A percentile compares a stretch with the other conserved stretches of the same genome.
Conservation (phyloP, 345 rosid species). For the Odontarrhena argentea region DNA sequence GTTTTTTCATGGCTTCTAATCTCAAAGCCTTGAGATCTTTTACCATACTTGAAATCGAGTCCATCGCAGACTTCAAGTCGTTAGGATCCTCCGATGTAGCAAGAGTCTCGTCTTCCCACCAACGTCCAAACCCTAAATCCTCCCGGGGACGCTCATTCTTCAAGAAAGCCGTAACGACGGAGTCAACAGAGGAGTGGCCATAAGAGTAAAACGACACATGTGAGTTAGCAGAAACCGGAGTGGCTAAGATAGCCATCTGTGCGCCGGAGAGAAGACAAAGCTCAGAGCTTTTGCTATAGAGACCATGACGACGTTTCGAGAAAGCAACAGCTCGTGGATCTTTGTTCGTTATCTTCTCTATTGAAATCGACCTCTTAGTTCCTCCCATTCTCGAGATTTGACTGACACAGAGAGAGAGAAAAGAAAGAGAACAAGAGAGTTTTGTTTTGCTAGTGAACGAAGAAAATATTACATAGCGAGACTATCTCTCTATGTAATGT, state of each 20-base stretch:
- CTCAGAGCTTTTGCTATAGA: slow-evolving; percentile 14
- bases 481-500: no score
- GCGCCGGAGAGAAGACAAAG: slow-evolving; percentile 18
- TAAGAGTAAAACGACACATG: slow-evolving; percentile 12
- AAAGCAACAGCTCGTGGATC: neutral
- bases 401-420: no score
- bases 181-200: slow-evolving; percentile 14
- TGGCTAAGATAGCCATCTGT: slow-evolving; percentile 1
- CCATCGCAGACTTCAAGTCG: no score
- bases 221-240: slow-evolving; percentile 6
- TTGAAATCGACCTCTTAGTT: neutral
- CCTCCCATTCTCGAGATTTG: slow-evolving; percentile 18
- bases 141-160: neutral
- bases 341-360: neutral
- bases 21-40: no score
- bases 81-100: no score
- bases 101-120: no score
- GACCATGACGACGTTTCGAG: slow-evolving; percentile 12
- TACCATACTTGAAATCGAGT: no score
- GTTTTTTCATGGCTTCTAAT: no score
- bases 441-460: no score
- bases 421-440: no score
- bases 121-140: no score
- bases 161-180: slow-evolving; percentile 16
- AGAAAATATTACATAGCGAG: no score